Conservation (phyloP, 1,284 basidiomycete species). For the Ceratobasidium papillatum region DNA sequence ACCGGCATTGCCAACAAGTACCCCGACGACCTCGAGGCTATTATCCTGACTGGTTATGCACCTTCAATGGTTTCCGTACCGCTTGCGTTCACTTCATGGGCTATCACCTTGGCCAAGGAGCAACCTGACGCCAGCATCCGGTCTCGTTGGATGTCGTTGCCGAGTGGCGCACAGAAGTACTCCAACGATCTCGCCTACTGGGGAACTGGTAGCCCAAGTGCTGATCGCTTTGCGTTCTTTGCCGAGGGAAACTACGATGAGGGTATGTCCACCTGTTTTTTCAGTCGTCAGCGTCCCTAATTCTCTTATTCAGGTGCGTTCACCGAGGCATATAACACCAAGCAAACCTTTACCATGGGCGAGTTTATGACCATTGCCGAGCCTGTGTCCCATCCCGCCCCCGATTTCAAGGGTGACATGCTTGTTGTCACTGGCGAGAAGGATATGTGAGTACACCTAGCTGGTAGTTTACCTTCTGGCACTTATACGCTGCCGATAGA, state of each 20-base stretch:
- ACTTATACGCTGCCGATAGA: conserved; percentile 17
- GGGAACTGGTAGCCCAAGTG: conserved; percentile 49
- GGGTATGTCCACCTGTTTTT: conserved; percentile 43
- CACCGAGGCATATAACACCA: conserved; percentile 45
- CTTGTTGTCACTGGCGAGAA: conserved; percentile 54
- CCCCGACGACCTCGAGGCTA: conserved; percentile 49
- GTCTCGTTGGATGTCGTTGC: conserved; percentile 25
- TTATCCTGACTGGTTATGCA: conserved; percentile 52
- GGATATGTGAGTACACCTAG: conserved; percentile 51
- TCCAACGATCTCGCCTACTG: conserved; percentile 42
- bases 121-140: conserved; percentile 39
- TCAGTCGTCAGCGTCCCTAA: conserved; percentile 41
- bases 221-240: conserved; percentile 54
- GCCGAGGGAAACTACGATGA: conserved; percentile 53
- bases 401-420: conserved; percentile 51
- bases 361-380: conserved; percentile 49
- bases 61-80: conserved; percentile 46
- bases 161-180: conserved; percentile 1
- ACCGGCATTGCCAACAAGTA: conserved; percentile 47
- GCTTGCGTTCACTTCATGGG: conserved; percentile 48
- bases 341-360: conserved; percentile 51
- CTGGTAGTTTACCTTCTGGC: not conserved
- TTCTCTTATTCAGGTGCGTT: conserved; percentile 43
- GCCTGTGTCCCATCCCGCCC: conserved; percentile 44
- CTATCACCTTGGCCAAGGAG: conserved; percentile 49